Evolutionary conservation across 2,329 filamentous ascomycete genomes (phyloP).

Genomic region (Falciphora oryzae): DNA sequence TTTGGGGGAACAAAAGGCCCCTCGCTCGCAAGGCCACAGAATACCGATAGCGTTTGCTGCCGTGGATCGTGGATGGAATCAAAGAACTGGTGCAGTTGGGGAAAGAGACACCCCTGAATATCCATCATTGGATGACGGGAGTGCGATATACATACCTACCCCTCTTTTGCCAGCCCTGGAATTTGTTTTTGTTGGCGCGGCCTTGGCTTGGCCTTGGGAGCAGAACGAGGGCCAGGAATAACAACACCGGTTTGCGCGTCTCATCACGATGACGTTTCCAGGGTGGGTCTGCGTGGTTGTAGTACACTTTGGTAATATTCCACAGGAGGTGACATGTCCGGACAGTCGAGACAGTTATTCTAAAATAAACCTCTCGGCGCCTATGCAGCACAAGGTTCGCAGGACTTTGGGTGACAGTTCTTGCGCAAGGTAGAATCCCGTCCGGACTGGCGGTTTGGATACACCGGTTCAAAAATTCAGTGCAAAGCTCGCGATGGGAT

Average conservation of each 20-base stretch:
- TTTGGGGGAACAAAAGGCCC: too few species aligned
- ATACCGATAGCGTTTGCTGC: too few species aligned
- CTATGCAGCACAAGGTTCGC: not conserved
- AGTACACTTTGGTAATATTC: not conserved
- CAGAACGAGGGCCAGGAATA: not conserved
- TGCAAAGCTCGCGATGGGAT: not conserved
- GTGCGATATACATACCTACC: too few species aligned
- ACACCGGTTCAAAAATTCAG: too few species aligned
- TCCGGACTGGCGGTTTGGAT: too few species aligned
- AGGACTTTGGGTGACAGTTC: not conserved
- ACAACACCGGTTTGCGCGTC: not conserved
- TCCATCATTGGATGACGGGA: too few species aligned
- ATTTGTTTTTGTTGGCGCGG: not conserved
- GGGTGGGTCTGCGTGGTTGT: too few species aligned
- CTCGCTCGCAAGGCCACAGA: too few species aligned
- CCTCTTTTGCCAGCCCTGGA: not conserved
- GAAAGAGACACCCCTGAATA: too few species aligned
- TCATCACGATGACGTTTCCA: not conserved
- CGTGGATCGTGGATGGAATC: too few species aligned
- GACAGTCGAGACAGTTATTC: not conserved
- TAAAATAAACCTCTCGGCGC: not conserved
- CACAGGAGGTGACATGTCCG: not conserved
- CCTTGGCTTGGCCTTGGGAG: not conserved
- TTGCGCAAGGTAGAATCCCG: too few species aligned
- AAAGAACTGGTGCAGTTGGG: too few species aligned